Evolutionary conservation across 2,329 filamentous ascomycete genomes (phyloP).

Genomic region (Cladosporium velox): DNA sequence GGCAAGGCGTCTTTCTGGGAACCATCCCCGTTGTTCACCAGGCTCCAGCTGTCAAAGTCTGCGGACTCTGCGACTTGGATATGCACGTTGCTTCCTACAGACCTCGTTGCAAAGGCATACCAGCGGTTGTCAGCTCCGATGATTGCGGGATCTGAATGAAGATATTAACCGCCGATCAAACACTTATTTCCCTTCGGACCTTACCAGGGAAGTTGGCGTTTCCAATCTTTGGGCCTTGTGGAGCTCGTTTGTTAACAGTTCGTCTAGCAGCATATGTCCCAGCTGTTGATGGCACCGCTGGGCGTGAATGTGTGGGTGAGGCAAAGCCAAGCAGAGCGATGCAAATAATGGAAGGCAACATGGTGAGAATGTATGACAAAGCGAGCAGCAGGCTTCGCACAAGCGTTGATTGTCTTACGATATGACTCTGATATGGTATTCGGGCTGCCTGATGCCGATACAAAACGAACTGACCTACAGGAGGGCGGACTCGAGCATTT

Average conservation of each 20-base stretch:
- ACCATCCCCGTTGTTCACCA: constrained; percentile 45
- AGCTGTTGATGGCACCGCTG: background rate
- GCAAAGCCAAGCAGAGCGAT: constrained; percentile 2
- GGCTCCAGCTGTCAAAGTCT: constrained; percentile 52
- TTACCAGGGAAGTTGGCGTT: constrained; percentile 51
- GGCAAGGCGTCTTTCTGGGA: constrained; percentile 57
- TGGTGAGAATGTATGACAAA: background rate
- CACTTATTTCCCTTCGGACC: background rate
- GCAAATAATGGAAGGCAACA: background rate
- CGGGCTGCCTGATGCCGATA: background rate
- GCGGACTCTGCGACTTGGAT: constrained; percentile 57
- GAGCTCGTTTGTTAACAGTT: constrained; percentile 21
- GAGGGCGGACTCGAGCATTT: constrained; percentile 4
- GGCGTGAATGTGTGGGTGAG: background rate
- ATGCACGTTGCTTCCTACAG: constrained; percentile 48
- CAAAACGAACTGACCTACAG: background rate
- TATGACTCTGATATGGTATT: background rate
- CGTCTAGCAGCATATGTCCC: background rate
- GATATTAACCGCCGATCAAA: background rate
- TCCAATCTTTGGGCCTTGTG: constrained; percentile 31
- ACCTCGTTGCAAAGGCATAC: constrained; percentile 57
- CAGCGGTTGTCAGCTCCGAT: constrained; percentile 53
- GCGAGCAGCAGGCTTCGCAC: background rate
- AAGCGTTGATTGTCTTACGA: background rate
- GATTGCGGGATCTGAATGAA: constrained; percentile 52